phyloP scores from a whole-genome alignment of 176 grass and related monocot genomes.

The Neostapfia colusana region DNA sequence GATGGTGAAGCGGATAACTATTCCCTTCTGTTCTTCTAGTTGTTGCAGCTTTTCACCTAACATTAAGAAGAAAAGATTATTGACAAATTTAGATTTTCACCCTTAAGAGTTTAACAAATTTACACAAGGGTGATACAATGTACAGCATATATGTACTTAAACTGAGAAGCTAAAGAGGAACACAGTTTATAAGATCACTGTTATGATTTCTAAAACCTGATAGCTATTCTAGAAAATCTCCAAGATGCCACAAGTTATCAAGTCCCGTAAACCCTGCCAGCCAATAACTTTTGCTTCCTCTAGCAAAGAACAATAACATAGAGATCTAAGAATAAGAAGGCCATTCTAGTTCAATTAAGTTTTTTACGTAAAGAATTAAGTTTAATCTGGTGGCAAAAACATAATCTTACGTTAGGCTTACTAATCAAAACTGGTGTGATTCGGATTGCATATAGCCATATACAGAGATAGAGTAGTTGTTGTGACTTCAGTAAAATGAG shows the following conservation, averaged over 20 bases:
- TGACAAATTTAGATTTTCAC: no score
- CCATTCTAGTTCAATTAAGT: background rate
- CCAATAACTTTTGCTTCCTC: background rate
- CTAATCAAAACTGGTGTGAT: background rate
- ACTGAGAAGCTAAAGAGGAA: constrained; percentile 12
- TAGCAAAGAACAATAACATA: background rate
- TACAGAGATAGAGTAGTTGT: constrained; percentile 9
- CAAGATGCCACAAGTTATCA: background rate
- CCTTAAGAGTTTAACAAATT: constrained; percentile 23
- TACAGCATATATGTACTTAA: constrained; percentile 20
- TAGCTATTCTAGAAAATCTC: background rate
- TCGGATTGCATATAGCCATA: background rate
- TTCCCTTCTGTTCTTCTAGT: constrained; percentile 85
- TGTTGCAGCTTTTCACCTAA: constrained; percentile 72
- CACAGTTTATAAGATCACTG: background rate
- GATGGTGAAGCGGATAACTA: constrained; percentile 92
- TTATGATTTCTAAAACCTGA: background rate
- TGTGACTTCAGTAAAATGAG: background rate
- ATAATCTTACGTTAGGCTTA: background rate
- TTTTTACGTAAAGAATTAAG: background rate
- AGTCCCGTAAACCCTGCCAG: background rate
- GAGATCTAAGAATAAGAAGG: background rate
- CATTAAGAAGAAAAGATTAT: constrained; percentile 27
- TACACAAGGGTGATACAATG: background rate
- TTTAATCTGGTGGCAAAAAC: background rate